Conservation (phyloP, 352 stramenopile genomes). For the Pythium myriotylum region DNA sequence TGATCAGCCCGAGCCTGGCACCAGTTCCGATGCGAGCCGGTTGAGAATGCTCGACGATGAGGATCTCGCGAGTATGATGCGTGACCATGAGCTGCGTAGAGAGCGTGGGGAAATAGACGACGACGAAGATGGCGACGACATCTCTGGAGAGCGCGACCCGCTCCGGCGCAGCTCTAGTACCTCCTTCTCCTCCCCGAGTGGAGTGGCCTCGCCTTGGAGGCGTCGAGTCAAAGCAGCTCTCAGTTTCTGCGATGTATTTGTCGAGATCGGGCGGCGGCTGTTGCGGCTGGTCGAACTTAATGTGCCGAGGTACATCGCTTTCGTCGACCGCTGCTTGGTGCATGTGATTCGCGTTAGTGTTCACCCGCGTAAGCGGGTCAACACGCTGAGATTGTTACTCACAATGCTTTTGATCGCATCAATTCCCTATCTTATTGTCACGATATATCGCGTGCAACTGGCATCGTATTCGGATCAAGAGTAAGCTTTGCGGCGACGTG, state of each 20-base stretch:
- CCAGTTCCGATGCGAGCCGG: no score
- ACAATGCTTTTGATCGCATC: conserved; percentile 39
- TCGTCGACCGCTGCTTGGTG: conserved; percentile 53
- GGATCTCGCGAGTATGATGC: conserved; percentile 46
- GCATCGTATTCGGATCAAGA: neutral
- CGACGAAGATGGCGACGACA: conserved; percentile 10
- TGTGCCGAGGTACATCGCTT: conserved; percentile 48
- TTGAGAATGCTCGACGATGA: conserved; percentile 41
- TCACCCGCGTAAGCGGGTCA: conserved; percentile 37
- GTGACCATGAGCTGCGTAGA: conserved; percentile 36
- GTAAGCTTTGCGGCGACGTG: no score
- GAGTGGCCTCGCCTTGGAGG: conserved; percentile 32
- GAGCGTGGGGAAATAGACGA: conserved; percentile 25
- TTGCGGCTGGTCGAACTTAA: conserved; percentile 52
- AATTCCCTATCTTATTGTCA: conserved; percentile 51
- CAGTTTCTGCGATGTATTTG: conserved; percentile 49
- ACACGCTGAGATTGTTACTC: conserved; percentile 43
- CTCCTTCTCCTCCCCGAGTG: neutral
- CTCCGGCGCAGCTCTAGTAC: conserved; percentile 3
- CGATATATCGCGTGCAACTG: conserved; percentile 37
- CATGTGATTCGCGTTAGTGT: conserved; percentile 47
- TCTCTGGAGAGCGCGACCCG: conserved; percentile 13
- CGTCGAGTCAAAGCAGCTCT: conserved; percentile 43
- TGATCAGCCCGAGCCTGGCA: no score
- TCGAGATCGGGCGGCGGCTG: conserved; percentile 47